Base-by-base conservation (phyloP, 805 yeast species). In the Wickerhamiella occidentalis region DNA sequence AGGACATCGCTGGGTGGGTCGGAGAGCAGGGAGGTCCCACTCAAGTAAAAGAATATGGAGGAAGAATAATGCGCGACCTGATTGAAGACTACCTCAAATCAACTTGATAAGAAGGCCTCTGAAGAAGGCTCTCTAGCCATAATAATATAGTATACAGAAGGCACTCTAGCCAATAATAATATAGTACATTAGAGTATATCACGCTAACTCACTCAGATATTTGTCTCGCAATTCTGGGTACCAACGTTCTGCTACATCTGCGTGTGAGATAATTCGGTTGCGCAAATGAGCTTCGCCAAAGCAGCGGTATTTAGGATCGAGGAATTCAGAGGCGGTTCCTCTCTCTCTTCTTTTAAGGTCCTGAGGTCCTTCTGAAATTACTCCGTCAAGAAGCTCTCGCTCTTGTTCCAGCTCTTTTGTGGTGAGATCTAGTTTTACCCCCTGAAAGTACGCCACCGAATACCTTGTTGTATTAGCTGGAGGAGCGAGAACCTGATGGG, bases 1-100 rank as follows among this genome's bases (percentile, higher is more conserved):
- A 72, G 0, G 71, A 72, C 54, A 60, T 79, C 3, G 48, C 69
- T 9, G 59, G 63, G 9, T 80, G 78, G 0, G 55, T 75, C 19
- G 63, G 67, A 22, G 53, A 56, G 1, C 33, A 21, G 9, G 51
- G 51, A n/a, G 47, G 42, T 26, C 47, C 41, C 15, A 42, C 45
- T 8, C n/a, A 22, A 5, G 25, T 33, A 2, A 18, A 40, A n/a
- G 15, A 23, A 8, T 53, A 53, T 36, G 51, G 54, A 15, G 51
- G 48, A 9, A 22, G 37, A 28, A 40, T 23, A 15, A 36, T 29
- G n/a, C 55, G 53, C 15, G 55, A 53, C 35, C 21, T 51, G 28
- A 17, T 53, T 18, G 52, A 42, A 35, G 49, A 44, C 13, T 51
- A 53, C 22, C 51, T 48, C 35, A 41, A 38, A 11, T 33, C 19